A percentile compares a stretch with the other conserved stretches of the same genome.
phyloP scores from a whole-genome alignment of 345 rosid species.

The Brassica carinata region DNA sequence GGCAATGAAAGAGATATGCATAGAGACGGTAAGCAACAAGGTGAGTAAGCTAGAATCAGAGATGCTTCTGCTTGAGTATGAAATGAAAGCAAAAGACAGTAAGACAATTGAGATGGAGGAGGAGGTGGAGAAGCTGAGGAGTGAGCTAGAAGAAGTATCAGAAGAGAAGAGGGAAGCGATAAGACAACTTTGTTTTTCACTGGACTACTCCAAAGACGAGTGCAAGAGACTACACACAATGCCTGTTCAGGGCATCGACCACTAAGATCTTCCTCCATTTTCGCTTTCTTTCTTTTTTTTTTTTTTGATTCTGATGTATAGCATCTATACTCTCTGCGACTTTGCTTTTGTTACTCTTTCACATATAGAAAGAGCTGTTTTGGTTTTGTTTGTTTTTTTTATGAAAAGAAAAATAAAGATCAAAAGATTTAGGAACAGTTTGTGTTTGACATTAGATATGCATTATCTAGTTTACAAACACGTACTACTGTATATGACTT shows the following conservation, averaged over 20 bases:
- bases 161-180: slow-evolving; percentile 79
- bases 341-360: slow-evolving; percentile 26
- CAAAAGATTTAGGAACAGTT: slow-evolving; percentile 27
- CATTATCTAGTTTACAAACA: slow-evolving; percentile 35
- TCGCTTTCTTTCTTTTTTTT: slow-evolving; percentile 10
- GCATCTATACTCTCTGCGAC: slow-evolving; percentile 23
- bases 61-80: slow-evolving; percentile 26
- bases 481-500: slow-evolving; percentile 33
- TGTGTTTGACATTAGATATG: slow-evolving; percentile 29
- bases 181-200: slow-evolving; percentile 72
- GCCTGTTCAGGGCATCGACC: slow-evolving; percentile 42
- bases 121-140: slow-evolving; percentile 55
- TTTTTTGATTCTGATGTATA: slow-evolving; percentile 30
- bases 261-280: slow-evolving; percentile 25
- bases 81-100: slow-evolving; percentile 16
- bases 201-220: slow-evolving; percentile 61
- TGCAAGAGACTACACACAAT: slow-evolving; percentile 48
- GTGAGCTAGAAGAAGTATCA: slow-evolving; percentile 52
- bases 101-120: slow-evolving; percentile 53
- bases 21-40: slow-evolving; percentile 43
- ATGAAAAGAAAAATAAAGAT: background rate
- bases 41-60: slow-evolving; percentile 36
- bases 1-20: slow-evolving; percentile 37
- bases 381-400: background rate
- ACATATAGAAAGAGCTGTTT: slow-evolving; percentile 34